Conservation (phyloP, 169 alveolate genomes). For the Plasmodium chabaudi region DNA sequence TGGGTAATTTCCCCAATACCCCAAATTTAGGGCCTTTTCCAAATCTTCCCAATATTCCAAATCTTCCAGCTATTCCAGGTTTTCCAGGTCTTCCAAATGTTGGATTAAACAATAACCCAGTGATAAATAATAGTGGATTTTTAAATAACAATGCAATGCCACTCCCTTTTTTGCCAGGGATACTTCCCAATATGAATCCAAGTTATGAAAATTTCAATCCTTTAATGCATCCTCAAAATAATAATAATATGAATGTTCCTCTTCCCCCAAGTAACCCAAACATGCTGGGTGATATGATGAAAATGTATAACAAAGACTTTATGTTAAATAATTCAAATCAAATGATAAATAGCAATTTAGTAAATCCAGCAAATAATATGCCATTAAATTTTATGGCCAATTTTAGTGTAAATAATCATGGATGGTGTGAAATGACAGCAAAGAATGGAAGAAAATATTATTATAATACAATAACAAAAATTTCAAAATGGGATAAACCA, state of each 20-base stretch:
- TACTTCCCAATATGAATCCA: conserved; percentile 31
- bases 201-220: conserved; percentile 43
- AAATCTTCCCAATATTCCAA: not conserved
- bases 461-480: conserved; percentile 83
- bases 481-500: conserved; percentile 89
- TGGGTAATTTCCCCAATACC: not conserved
- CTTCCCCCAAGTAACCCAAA: conserved; percentile 28
- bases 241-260: conserved; percentile 32
- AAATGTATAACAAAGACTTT: conserved; percentile 52
- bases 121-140: conserved; percentile 7
- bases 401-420: conserved; percentile 40
- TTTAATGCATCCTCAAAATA: conserved; percentile 44
- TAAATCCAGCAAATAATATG: conserved; percentile 7
- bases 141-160: conserved; percentile 23
- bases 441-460: conserved; percentile 89
- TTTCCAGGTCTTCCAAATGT: not conserved
- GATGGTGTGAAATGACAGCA: conserved; percentile 86
- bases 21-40: not conserved
- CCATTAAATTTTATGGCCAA: conserved; percentile 21
- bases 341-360: conserved; percentile 18
- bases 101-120: not conserved
- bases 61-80: not conserved
- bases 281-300: conserved; percentile 36
- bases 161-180: conserved; percentile 51
- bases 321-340: conserved; percentile 22